Evolutionary conservation across 352 stramenopile species (phyloP).

Genomic region (Phytophthora crassamura): DNA sequence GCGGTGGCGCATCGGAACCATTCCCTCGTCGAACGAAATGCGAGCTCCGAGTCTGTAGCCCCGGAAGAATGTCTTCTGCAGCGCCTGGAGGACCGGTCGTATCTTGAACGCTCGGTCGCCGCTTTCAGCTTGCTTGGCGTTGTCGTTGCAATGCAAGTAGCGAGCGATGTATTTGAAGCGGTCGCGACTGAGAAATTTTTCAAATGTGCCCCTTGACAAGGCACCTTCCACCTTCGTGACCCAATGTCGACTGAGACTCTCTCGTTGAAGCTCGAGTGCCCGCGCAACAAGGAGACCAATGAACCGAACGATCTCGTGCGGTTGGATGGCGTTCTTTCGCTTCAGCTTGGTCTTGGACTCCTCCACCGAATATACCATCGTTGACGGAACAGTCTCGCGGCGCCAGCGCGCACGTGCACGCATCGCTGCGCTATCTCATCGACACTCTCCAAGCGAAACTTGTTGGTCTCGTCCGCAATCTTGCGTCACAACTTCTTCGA

Average conservation of each 20-base stretch:
- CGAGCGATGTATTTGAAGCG: constrained; percentile 10
- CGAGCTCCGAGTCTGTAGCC: no score
- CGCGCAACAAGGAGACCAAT: constrained; percentile 6
- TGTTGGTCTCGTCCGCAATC: constrained; percentile 1
- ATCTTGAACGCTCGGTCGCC: constrained; percentile 14
- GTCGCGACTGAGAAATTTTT: constrained; percentile 6
- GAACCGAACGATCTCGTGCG: constrained; percentile 3
- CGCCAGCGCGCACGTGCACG: background rate
- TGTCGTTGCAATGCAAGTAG: constrained; percentile 17
- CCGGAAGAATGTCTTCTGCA: no score
- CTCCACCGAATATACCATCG: constrained; percentile 6
- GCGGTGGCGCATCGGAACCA: background rate
- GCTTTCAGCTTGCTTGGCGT: background rate
- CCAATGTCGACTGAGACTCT: constrained; percentile 8
- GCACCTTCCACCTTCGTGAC: constrained; percentile 7
- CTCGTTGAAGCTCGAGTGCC: background rate
- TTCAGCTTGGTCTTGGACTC: constrained; percentile 2
- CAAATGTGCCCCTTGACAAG: background rate
- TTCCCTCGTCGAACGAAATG: no score
- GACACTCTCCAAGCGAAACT: background rate
- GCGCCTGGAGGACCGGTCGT: background rate
- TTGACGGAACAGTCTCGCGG: background rate
- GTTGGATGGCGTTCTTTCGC: constrained; percentile 1
- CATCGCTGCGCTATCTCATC: no score
- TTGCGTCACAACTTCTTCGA: constrained; percentile 7